Conservation (phyloP, 2,329 filamentous ascomycete species). For the Hypoxylon sp. region DNA sequence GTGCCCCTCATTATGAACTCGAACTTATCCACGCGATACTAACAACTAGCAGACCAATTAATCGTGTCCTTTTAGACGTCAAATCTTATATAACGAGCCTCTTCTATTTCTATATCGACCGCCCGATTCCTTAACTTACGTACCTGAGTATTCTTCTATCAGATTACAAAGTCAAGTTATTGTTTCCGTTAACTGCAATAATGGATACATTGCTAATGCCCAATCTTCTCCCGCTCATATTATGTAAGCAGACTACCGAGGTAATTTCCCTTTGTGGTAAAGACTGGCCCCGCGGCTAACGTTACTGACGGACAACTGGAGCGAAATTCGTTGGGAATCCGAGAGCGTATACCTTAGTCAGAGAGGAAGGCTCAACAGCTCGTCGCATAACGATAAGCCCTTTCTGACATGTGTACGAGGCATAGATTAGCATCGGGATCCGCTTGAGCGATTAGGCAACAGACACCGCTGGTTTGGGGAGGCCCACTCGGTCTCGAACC, state of each 20-base stretch:
- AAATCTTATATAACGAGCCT: background rate
- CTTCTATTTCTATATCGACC: background rate
- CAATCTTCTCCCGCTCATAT: slow-evolving; percentile 18
- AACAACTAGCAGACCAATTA: background rate
- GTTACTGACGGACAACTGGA: slow-evolving; percentile 25
- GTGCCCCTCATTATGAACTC: slow-evolving; percentile 24
- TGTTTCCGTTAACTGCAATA: background rate
- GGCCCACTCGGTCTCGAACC: slow-evolving; percentile 30
- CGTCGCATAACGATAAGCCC: slow-evolving; percentile 12
- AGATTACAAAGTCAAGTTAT: background rate
- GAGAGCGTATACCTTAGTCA: slow-evolving; percentile 7
- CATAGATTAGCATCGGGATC: slow-evolving; percentile 11
- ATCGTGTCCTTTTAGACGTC: background rate
- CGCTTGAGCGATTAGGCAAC: slow-evolving; percentile 23
- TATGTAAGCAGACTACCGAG: slow-evolving; percentile 29
- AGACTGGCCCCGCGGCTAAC: slow-evolving; percentile 14
- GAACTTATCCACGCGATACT: background rate
- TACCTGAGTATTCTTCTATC: background rate
- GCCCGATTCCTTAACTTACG: background rate
- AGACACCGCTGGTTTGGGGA: slow-evolving; percentile 14
- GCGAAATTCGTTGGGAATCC: slow-evolving; percentile 39
- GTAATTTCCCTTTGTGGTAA: slow-evolving; percentile 27
- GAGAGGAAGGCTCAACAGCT: slow-evolving; percentile 23
- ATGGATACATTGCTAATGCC: background rate
- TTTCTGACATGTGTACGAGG: slow-evolving; percentile 22